phyloP scores from a whole-genome alignment of 768 basidiomycete genomes.

The Termitomyces sp. region DNA sequence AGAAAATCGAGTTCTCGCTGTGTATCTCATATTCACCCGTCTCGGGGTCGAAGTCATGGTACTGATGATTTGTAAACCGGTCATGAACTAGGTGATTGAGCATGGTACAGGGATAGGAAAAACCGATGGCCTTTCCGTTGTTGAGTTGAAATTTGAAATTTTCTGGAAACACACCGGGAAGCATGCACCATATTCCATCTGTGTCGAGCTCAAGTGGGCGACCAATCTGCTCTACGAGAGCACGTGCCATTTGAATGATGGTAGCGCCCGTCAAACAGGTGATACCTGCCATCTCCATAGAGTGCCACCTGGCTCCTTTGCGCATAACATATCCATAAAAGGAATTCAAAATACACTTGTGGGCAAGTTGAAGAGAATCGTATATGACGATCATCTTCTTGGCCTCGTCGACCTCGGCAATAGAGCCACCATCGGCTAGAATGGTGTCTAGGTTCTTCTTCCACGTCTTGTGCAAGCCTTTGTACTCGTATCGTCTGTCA shows the following conservation, averaged over 20 bases:
- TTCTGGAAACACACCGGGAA: slow-evolving; percentile 96
- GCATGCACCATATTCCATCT: slow-evolving; percentile 99
- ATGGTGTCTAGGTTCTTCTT: slow-evolving; percentile 93
- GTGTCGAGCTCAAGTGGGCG: slow-evolving; percentile 97
- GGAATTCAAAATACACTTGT: slow-evolving; percentile 99
- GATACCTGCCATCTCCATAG: slow-evolving; percentile 99
- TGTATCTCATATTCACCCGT: slow-evolving; percentile 84
- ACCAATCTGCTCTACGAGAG: slow-evolving; percentile 96
- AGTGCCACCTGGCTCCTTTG: slow-evolving; percentile 98
- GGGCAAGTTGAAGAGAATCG: slow-evolving; percentile 96
- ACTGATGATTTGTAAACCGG: slow-evolving; percentile 95
- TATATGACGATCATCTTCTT: slow-evolving; percentile 99
- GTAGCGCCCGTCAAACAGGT: slow-evolving; percentile 96
- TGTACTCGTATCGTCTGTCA: slow-evolving; percentile 98
- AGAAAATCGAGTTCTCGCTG: slow-evolving; percentile 98
- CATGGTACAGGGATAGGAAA: slow-evolving; percentile 99
- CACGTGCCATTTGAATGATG: slow-evolving; percentile 98
- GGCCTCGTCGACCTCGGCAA: slow-evolving; percentile 92
- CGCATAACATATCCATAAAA: slow-evolving; percentile 99
- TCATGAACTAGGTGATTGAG: slow-evolving; percentile 97
- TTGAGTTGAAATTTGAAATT: slow-evolving; percentile 93
- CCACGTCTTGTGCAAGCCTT: slow-evolving; percentile 97
- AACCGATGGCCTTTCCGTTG: slow-evolving; percentile 80
- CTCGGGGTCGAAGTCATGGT: slow-evolving; percentile 86
- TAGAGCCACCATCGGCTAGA: slow-evolving; percentile 59